Percentiles rank a stretch among this genome's conserved stretches.
Conservation (phyloP, 179 eudicot genomes). For the Silene coronaria region DNA sequence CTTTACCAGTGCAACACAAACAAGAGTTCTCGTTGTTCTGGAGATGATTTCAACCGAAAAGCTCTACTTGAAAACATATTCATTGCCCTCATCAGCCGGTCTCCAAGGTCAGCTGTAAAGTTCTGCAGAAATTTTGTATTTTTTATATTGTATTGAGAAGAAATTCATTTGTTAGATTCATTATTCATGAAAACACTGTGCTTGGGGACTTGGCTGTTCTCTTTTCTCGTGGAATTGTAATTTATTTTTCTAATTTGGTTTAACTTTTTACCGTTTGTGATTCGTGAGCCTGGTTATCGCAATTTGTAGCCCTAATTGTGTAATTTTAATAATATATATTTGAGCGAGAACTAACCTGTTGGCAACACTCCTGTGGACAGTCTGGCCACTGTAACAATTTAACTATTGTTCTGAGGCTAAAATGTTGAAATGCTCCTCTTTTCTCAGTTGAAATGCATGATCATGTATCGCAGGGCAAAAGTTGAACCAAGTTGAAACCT, state of each 20-base stretch:
- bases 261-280: background rate
- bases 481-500: too few relatives aligned
- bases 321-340: background rate
- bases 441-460: too few relatives aligned
- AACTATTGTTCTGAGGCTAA: background rate
- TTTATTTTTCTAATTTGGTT: background rate
- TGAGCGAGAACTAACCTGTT: background rate
- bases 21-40: background rate
- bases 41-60: background rate
- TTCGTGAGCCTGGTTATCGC: background rate
- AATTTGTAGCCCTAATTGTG: background rate
- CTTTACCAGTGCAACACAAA: background rate
- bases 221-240: background rate
- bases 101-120: background rate
- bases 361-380: background rate
- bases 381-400: background rate
- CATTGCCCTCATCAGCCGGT: background rate
- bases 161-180: conserved; percentile 2
- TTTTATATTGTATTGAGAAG: background rate
- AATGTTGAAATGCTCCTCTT: background rate
- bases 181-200: background rate
- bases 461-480: too few relatives aligned
- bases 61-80: background rate
- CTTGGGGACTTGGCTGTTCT: background rate
- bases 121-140: background rate